Conservation (phyloP, 208 protist genomes). For the Histomonas meleagridis region DNA sequence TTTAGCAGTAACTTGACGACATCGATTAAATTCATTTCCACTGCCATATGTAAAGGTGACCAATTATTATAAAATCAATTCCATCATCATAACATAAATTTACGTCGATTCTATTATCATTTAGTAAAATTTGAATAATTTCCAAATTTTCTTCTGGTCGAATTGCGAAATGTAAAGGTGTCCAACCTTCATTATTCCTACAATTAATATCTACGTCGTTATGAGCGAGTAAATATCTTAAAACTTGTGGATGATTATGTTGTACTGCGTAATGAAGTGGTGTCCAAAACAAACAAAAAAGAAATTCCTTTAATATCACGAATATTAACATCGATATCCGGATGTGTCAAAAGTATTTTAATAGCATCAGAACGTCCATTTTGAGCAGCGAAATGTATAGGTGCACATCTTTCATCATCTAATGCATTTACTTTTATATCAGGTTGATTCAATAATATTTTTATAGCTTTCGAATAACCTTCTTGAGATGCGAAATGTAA, state of each 20-base stretch:
- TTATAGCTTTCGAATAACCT: background rate
- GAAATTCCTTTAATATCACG: background rate
- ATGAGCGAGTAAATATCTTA: no score
- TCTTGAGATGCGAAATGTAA: background rate
- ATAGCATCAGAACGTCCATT: background rate
- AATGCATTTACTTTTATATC: background rate
- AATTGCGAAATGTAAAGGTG: background rate
- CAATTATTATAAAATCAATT: no score
- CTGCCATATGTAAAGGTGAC: no score
- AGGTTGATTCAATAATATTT: background rate
- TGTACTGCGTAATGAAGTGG: background rate
- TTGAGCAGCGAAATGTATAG: background rate
- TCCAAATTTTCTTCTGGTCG: no score
- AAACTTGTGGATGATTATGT: no score
- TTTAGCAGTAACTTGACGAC: no score
- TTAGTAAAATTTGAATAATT: no score
- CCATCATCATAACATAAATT: no score
- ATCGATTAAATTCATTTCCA: no score
- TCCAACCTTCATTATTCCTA: background rate
- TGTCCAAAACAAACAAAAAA: no score
- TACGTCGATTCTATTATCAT: no score
- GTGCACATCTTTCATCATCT: background rate
- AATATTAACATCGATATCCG: background rate
- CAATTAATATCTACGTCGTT: background rate
- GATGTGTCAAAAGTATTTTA: background rate